Conservation (phyloP, 495 filamentous ascomycete genomes). For the Rhypophila decipiens region DNA sequence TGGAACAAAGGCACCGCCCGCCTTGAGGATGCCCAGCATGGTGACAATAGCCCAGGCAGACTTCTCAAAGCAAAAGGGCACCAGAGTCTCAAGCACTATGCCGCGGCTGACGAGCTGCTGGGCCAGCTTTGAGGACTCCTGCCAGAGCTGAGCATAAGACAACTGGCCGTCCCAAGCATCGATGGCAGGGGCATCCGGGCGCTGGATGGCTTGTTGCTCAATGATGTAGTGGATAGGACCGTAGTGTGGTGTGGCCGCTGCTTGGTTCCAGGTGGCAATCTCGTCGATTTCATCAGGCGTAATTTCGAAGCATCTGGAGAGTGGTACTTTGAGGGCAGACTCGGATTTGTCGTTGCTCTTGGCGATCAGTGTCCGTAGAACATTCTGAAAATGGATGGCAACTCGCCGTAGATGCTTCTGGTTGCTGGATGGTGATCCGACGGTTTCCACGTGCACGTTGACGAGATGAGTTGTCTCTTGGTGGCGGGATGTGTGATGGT, state of each 20-base stretch:
- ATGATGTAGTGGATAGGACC: conserved; percentile 45
- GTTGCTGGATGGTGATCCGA: too few relatives aligned
- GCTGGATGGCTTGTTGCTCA: conserved; percentile 33
- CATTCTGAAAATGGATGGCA: too few relatives aligned
- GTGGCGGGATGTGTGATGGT: too few relatives aligned
- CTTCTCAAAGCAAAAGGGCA: conserved; percentile 48
- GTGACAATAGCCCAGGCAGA: conserved; percentile 38
- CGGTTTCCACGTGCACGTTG: too few relatives aligned
- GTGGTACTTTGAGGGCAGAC: not conserved
- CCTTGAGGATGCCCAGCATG: conserved; percentile 36
- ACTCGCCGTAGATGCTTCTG: too few relatives aligned
- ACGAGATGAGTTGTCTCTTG: too few relatives aligned
- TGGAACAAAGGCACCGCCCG: conserved; percentile 41
- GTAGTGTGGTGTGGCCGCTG: conserved; percentile 13
- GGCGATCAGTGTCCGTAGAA: too few relatives aligned
- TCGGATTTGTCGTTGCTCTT: too few relatives aligned
- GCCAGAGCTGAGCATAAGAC: conserved; percentile 48
- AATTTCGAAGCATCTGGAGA: not conserved
- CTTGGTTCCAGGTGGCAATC: conserved; percentile 12
- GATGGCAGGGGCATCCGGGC: conserved; percentile 17
- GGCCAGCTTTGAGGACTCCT: conserved; percentile 29
- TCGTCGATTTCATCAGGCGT: not conserved
- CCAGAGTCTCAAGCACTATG: conserved; percentile 42
- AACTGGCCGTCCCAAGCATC: conserved; percentile 53
- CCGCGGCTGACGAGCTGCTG: conserved; percentile 26